Percentiles rank a stretch among this genome's conserved stretches.
Conservation (phyloP, 768 basidiomycete species). For the Gymnopilus junonius region DNA sequence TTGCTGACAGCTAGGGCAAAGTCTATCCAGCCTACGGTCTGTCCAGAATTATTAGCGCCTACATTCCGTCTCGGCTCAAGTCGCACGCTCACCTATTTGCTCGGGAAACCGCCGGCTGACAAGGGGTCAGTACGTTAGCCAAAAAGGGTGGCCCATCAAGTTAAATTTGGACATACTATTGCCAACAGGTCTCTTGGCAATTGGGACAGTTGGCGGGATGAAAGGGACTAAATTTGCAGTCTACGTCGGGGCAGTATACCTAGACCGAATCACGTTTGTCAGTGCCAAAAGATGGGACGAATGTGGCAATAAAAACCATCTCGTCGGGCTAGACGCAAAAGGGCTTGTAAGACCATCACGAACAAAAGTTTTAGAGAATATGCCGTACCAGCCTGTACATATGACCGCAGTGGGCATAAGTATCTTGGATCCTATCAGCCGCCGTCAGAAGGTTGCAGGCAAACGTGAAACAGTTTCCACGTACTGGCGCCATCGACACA, state of each 20-base stretch:
- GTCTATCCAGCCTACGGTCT: constrained; percentile 21
- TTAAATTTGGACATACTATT: constrained; percentile 58
- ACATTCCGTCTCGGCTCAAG: background rate
- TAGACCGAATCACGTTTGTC: constrained; percentile 28
- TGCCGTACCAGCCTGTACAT: constrained; percentile 52
- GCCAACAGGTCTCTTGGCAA: constrained; percentile 73
- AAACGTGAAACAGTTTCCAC: constrained; percentile 21
- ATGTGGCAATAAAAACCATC: constrained; percentile 43
- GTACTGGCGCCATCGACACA: constrained; percentile 80
- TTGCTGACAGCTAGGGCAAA: constrained; percentile 33
- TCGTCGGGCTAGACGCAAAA: constrained; percentile 54
- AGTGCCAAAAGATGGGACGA: constrained; percentile 14
- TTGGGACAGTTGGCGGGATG: constrained; percentile 66
- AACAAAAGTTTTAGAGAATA: constrained; percentile 5
- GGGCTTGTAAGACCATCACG: background rate
- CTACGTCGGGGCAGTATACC: constrained; percentile 67
- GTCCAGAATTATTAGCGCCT: constrained; percentile 11
- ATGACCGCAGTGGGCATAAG: constrained; percentile 62
- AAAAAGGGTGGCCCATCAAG: constrained; percentile 7
- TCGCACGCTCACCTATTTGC: constrained; percentile 54
- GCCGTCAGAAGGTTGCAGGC: constrained; percentile 17
- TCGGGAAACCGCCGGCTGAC: constrained; percentile 72
- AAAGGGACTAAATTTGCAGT: constrained; percentile 72
- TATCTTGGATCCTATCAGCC: constrained; percentile 61
- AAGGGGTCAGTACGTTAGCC: constrained; percentile 2